Conservation (phyloP, 2,329 filamentous ascomycete genomes). For the Sclerotinia sclerotiorum region DNA sequence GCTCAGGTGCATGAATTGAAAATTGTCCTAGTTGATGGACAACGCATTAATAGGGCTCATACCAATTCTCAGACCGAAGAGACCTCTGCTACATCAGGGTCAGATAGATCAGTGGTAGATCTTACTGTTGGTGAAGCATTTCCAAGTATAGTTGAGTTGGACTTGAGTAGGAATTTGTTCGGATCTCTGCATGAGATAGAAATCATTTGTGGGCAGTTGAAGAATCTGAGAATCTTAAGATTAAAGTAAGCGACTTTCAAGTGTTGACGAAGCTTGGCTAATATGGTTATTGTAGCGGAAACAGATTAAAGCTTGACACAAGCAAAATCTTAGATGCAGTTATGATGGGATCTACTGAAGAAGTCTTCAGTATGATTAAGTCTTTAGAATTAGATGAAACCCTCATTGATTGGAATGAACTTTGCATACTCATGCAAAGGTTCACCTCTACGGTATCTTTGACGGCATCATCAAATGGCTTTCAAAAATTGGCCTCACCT, state of each 20-base stretch:
- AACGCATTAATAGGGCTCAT: slow-evolving; percentile 55
- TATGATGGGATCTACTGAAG: slow-evolving; percentile 30
- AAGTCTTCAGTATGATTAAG: slow-evolving; percentile 52
- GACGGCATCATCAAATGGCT: slow-evolving; percentile 57
- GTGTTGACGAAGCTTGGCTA: not conserved
- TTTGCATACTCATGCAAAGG: slow-evolving; percentile 52
- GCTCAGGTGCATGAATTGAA: slow-evolving; percentile 75
- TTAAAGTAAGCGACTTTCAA: slow-evolving; percentile 60
- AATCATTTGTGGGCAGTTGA: slow-evolving; percentile 68
- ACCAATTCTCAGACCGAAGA: slow-evolving; percentile 23
- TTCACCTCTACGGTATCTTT: slow-evolving; percentile 56
- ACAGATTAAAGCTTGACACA: slow-evolving; percentile 57
- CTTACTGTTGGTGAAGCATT: slow-evolving; percentile 52
- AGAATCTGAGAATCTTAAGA: slow-evolving; percentile 63
- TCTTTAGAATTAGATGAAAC: slow-evolving; percentile 68
- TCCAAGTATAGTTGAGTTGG: slow-evolving; percentile 72
- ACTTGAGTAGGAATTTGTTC: slow-evolving; percentile 83
- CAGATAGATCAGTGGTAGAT: not conserved
- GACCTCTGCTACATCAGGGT: not conserved
- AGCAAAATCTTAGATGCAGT: not conserved
- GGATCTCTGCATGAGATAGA: slow-evolving; percentile 64
- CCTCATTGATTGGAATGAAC: slow-evolving; percentile 64
- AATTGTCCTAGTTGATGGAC: slow-evolving; percentile 78
- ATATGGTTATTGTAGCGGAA: slow-evolving; percentile 57
- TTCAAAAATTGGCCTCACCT: slow-evolving; percentile 51